Evolutionary conservation across 2,329 filamentous ascomycete genomes (phyloP), one percentile per base, ranked within the genome.

Genomic region (Immersiporthe knoxdaviesiana): DNA sequence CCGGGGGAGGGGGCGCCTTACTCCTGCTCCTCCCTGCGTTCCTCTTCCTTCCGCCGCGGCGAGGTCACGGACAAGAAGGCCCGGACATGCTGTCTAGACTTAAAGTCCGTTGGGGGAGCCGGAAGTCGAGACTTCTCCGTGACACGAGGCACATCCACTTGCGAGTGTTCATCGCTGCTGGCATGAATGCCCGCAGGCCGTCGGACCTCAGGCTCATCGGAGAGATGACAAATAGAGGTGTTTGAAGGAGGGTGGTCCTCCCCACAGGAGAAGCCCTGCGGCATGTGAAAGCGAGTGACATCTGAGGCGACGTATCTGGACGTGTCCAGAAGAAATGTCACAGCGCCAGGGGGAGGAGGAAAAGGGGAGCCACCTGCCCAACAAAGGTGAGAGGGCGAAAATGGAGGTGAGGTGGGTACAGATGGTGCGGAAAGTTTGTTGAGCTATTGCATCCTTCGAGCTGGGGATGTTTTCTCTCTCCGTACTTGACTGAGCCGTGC

Each of bases 251-350:
- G 56, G 54, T 47, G 11, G 4, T 35, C 35, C 54, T 61, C 50
- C 66, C 62, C 24, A 47, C 47, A 44, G 63, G 30, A 37, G 52
- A 37, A n/a, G 67, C 60, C 60, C 47, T 47, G 61, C 66, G 60
- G 37, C 70, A 66, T 68, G 69, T 70, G 69, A 68, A 52, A 18
- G 58, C 39, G 14, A 68, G 59, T 56, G 69, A 63, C 69, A 70
- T 70, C 50, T 30, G 35, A 32, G 27, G 2, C 10, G 27, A n/a
- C 60, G 54, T 60, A 50, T 54, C 54, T 60, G n/a, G n/a, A n/a
- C n/a, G n/a, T n/a, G 44, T 47, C 37, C 24, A 44, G n/a, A 18
- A 18, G 18, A 35, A 18, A 16, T 37, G n/a, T 62, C 59, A 44
- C 21, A 27, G n/a, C 11, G 12, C 35, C 7, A 30, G 21, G 37